Evolutionary conservation across 441 rosid species (phyloP), one percentile per base, ranked within the genome.

Genomic region (Breynia disticha): DNA sequence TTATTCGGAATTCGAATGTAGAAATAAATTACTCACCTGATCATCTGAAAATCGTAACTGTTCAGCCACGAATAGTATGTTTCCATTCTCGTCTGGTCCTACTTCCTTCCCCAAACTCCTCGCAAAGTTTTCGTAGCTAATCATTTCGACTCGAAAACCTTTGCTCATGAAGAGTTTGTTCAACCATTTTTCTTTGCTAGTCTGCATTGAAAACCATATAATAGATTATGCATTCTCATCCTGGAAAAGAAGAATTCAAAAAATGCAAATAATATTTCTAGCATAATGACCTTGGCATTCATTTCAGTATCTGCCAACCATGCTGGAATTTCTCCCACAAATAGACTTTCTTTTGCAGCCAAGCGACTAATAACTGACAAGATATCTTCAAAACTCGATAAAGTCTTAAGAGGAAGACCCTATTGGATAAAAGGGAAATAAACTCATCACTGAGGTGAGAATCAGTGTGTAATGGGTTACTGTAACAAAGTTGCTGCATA

Each of bases 1-100:
- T 14, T 11, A 14, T 17, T 13, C 2, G 13, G 24, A 21, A 52
- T 32, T 19, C n/a, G 32, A 52, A 52, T 18, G 11, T 16, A 50
- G 48, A 59, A 60, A 54, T 35, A 53, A 52, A 59, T 10, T 46
- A 48, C 64, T 51, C 42, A 91, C 98, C 90, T 93, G 96, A 68
- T 80, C 90, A 75, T 93, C 97, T 16, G 97, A 93, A 63, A 68
- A 88, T 62, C 77, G 75, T 66, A 83, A 57, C 50, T 90, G 96
- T 57, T 87, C 86, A 18, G 98, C 95, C 15, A 75, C 66, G 66
- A 87, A 87, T 37, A 90, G 60, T 47, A 80, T 72, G 18, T 74
- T 73, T 60, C 69, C 64, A 61, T 73, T 77, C 37, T 54, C 70
- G 65, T 54, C 66, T 0, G 78, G 69, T 15, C 70, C 70, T 60